Evolutionary conservation across 306 rosid genomes (phyloP).

Genomic region (Cicer arietinum): DNA sequence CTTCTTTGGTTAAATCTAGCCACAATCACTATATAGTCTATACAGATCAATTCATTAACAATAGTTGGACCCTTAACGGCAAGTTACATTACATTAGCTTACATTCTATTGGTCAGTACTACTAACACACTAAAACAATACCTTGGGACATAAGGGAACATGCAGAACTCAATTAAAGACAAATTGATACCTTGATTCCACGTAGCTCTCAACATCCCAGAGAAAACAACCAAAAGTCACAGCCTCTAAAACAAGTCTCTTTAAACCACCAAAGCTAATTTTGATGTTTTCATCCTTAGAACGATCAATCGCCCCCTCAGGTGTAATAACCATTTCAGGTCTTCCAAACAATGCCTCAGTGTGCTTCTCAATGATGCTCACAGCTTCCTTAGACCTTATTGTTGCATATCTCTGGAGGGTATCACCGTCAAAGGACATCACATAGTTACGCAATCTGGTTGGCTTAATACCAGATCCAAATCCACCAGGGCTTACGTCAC

Average conservation of each 20-base stretch:
- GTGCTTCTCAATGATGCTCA: conserved; percentile 91
- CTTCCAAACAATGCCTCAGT: conserved; percentile 94
- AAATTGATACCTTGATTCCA: conserved; percentile 90
- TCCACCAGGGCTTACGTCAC: conserved; percentile 57
- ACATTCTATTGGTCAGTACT: conserved; percentile 36
- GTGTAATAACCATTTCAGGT: conserved; percentile 75
- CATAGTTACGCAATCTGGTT: conserved; percentile 75
- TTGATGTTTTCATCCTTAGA: conserved; percentile 73
- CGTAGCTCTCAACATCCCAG: conserved; percentile 95
- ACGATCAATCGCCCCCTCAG: conserved; percentile 71
- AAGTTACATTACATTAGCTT: conserved; percentile 40
- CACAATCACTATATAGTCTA: conserved; percentile 43
- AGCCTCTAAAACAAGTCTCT: conserved; percentile 85
- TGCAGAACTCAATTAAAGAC: conserved; percentile 58
- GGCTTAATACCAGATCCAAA: conserved; percentile 62
- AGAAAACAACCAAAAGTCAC: conserved; percentile 93
- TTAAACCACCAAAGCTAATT: conserved; percentile 87
- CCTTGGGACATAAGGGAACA: conserved; percentile 21
- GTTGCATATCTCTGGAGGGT: conserved; percentile 85
- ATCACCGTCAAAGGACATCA: conserved; percentile 88
- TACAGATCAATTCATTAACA: conserved; percentile 46
- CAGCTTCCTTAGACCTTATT: conserved; percentile 89
- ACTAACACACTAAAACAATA: conserved; percentile 31
- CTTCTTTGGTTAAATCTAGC: conserved; percentile 18
- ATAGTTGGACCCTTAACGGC: conserved; percentile 19